phyloP scores from a whole-genome alignment of 164 flowering plant genomes.

The Malania oleifera region DNA sequence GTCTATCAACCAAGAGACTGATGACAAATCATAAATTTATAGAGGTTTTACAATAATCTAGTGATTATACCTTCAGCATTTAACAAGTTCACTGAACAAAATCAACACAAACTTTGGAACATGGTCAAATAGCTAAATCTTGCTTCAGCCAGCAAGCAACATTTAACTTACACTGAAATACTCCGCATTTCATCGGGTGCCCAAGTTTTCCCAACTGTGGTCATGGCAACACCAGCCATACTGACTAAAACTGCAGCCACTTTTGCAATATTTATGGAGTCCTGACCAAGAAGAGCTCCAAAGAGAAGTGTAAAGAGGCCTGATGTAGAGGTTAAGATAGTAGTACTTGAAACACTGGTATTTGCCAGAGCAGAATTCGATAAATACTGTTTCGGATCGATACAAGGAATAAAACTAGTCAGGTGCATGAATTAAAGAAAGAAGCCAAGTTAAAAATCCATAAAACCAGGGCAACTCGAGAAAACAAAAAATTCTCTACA shows the following conservation, averaged over 20 bases:
- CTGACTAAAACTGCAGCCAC: conserved; percentile 50
- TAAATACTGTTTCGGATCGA: conserved; percentile 35
- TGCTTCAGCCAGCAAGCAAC: background rate
- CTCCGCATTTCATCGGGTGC: conserved; percentile 40
- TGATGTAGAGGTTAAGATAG: conserved; percentile 58
- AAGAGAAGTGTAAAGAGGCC: conserved; percentile 61
- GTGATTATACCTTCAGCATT: background rate
- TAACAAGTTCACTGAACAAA: background rate
- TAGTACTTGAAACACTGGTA: conserved; percentile 66
- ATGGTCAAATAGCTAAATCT: background rate
- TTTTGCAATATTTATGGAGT: conserved; percentile 35
- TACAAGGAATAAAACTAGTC: background rate
- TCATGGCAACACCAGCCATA: conserved; percentile 65
- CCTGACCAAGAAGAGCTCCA: conserved; percentile 55
- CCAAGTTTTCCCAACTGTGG: conserved; percentile 58
- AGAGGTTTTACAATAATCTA: too few relatives aligned
- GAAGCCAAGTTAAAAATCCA: too few relatives aligned
- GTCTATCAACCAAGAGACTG: too few relatives aligned
- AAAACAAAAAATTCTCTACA: too few relatives aligned
- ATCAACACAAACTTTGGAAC: background rate
- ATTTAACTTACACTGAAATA: conserved; percentile 32
- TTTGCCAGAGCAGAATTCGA: conserved; percentile 54
- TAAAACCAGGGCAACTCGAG: too few relatives aligned
- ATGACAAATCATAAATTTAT: too few relatives aligned
- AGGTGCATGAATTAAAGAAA: background rate